These are phyloP conservation scores for Coelastrella sp. DNA, from an alignment of 139 green algal genomes.

Conservation along the genomic window DNA sequence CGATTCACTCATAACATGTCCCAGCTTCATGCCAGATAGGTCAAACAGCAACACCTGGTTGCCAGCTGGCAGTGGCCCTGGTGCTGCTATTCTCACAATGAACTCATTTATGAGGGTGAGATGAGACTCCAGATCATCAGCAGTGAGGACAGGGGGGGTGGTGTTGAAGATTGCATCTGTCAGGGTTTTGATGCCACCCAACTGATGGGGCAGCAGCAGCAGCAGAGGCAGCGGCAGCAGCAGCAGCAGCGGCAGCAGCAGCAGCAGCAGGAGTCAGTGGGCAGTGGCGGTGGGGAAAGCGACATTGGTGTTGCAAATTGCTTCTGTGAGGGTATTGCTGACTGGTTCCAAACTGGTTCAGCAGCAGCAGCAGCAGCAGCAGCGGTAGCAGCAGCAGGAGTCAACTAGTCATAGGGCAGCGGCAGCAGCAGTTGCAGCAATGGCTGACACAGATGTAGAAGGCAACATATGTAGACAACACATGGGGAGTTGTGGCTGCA, in stretches of 20 bases:
- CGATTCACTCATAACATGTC: constrained; percentile 1
- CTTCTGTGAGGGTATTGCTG: no score
- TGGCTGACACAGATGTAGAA: neutral
- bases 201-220: neutral
- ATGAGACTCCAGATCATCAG: neutral
- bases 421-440: neutral
- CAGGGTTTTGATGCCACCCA: constrained; percentile 20
- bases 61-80: neutral
- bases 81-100: neutral
- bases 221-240: neutral
- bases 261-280: no score
- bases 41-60: constrained; percentile 32
- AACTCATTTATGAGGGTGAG: constrained; percentile 32
- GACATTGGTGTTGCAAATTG: no score
- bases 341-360: no score
- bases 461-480: no score
- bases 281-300: no score
- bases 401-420: no score
- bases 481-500: no score
- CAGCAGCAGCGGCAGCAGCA: neutral
- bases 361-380: neutral
- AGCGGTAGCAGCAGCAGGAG: neutral
- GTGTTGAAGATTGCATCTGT: constrained; percentile 21
- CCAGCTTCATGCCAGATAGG: constrained; percentile 9
- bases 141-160: neutral